Conservation (phyloP, 1,284 basidiomycete genomes). For the Irpex sp. region DNA sequence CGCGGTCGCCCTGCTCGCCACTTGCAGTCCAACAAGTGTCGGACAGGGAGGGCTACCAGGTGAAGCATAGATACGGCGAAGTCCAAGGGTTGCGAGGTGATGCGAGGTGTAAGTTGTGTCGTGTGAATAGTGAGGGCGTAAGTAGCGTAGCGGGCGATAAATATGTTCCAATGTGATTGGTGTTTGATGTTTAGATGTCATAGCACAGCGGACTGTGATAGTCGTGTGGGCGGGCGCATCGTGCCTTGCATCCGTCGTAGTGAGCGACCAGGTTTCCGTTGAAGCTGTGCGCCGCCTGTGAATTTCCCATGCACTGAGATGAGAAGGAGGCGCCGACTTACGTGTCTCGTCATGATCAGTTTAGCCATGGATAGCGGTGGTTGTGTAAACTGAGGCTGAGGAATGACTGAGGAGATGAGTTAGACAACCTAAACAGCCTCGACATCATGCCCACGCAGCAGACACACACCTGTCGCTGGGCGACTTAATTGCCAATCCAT, state of each 20-base stretch:
- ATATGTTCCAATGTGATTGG: not conserved
- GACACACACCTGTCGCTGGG: conserved; percentile 19
- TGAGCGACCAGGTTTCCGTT: conserved; percentile 25
- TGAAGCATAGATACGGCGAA: not conserved
- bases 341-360: conserved; percentile 34
- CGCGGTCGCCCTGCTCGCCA: not conserved
- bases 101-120: not conserved
- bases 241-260: conserved; percentile 24
- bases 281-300: conserved; percentile 15
- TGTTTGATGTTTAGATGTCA: not conserved
- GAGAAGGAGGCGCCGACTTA: conserved; percentile 16
- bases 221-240: conserved; percentile 19
- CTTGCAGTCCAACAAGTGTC: not conserved
- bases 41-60: not conserved
- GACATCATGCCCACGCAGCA: not conserved
- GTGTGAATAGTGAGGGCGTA: not conserved
- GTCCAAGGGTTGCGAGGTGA: not conserved
- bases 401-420: conserved; percentile 15
- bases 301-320: not conserved
- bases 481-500: conserved; percentile 29
- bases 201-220: conserved; percentile 21
- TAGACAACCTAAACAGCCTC: not conserved
- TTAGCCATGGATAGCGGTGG: conserved; percentile 34
- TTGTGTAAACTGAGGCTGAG: conserved; percentile 22
- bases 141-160: conserved; percentile 1